phyloP scores from a whole-genome alignment of 2,329 filamentous ascomycete genomes.

The Pyricularia sp. region DNA sequence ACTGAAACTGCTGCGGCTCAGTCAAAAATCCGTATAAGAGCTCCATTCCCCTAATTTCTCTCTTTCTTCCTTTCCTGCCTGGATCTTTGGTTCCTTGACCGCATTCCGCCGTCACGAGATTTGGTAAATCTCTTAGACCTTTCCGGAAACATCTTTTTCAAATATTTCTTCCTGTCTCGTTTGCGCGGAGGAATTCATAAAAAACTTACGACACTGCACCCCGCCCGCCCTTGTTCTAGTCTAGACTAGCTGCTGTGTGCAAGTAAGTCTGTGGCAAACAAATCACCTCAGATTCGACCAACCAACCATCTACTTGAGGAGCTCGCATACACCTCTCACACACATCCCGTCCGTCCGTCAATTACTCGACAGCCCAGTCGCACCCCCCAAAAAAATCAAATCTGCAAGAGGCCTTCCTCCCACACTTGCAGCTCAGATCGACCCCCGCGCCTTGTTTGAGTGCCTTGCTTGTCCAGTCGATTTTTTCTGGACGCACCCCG shows the following conservation, averaged over 20 bases:
- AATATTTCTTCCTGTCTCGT: neutral
- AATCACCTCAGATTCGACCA: neutral
- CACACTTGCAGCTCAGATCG: neutral
- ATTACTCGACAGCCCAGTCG: neutral
- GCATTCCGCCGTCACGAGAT: constrained; percentile 1
- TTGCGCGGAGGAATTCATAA: neutral
- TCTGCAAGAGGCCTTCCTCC: neutral
- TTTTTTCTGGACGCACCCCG: neutral
- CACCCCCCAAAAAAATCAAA: neutral
- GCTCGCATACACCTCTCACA: neutral
- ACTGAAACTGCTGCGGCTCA: neutral
- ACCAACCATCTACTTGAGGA: neutral
- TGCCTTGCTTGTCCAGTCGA: constrained; percentile 4
- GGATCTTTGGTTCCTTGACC: neutral
- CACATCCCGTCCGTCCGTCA: neutral
- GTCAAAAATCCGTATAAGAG: constrained; percentile 1
- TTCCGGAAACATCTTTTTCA: neutral
- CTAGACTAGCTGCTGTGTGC: neutral
- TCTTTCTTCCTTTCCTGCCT: neutral
- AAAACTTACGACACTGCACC: neutral
- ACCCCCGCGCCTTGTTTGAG: neutral
- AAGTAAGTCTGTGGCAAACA: constrained; percentile 1
- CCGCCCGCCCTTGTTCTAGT: neutral
- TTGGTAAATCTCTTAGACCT: neutral
- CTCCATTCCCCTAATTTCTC: neutral